A percentile compares a stretch with the other conserved stretches of the same genome.
phyloP scores from a whole-genome alignment of 257 asterid species.

The Solanum corneliomulleri region DNA sequence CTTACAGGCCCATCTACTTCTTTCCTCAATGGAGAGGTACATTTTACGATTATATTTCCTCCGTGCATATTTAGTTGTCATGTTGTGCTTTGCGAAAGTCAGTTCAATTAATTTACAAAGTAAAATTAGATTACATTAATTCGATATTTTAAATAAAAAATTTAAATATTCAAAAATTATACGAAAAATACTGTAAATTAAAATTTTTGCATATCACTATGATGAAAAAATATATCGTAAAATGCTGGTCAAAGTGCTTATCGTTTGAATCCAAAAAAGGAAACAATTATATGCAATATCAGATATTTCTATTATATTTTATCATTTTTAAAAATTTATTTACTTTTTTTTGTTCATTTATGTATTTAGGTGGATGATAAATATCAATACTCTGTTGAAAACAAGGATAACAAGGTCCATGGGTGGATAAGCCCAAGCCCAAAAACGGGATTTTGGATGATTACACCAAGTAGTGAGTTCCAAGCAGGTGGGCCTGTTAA shows the following conservation, averaged over 20 bases:
- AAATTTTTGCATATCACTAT: too few species aligned
- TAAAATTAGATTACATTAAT: too few species aligned
- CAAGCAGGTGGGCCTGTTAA: constrained; percentile 21
- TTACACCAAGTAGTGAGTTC: constrained; percentile 24
- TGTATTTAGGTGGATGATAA: constrained; percentile 29
- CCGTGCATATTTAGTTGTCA: too few species aligned
- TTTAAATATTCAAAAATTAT: too few species aligned
- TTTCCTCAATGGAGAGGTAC: constrained; percentile 12
- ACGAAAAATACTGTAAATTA: too few species aligned
- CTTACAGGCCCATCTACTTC: constrained; percentile 6
- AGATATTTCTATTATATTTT: too few species aligned
- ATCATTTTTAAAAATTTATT: background rate
- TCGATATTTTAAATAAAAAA: too few species aligned
- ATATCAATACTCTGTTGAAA: constrained; percentile 14
- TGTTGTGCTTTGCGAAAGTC: too few species aligned
- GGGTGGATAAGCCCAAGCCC: constrained; percentile 20
- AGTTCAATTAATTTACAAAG: too few species aligned
- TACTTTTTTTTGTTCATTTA: background rate
- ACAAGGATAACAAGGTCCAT: constrained; percentile 14
- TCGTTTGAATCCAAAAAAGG: too few species aligned
- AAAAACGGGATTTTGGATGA: constrained; percentile 23
- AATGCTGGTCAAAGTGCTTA: too few species aligned
- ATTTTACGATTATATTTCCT: background rate
- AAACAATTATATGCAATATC: background rate
- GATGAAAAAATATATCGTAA: too few species aligned